Conservation (phyloP, 306 rosid species). For the Quercus dentata region DNA sequence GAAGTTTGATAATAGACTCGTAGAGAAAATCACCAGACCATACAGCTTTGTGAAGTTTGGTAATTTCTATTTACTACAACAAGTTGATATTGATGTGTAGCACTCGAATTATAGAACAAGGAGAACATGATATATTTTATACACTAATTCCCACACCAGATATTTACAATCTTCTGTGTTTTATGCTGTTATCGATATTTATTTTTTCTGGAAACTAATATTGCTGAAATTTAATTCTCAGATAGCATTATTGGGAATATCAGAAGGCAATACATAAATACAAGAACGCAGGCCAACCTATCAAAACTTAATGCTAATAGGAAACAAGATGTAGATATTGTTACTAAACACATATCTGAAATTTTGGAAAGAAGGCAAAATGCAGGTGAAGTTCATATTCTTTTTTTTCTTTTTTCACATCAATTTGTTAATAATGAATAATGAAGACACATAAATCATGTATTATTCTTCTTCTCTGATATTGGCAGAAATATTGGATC, state of each 20-base stretch:
- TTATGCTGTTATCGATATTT: background rate
- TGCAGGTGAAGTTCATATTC: conserved; percentile 16
- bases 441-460: background rate
- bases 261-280: conserved; percentile 56
- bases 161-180: background rate
- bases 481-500: conserved; percentile 35
- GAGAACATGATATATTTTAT: background rate
- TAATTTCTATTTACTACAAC: conserved; percentile 31
- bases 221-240: conserved; percentile 24
- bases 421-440: background rate
- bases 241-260: conserved; percentile 51
- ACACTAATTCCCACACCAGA: too few species aligned
- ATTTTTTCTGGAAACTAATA: background rate
- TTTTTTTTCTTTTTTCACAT: background rate
- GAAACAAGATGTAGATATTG: conserved; percentile 46
- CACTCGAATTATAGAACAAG: conserved; percentile 11
- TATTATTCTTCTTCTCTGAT: background rate
- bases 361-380: conserved; percentile 23
- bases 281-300: conserved; percentile 69
- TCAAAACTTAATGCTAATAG: conserved; percentile 50
- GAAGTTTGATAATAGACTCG: conserved; percentile 53
- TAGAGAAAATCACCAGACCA: conserved; percentile 49
- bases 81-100: background rate
- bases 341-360: conserved; percentile 35
- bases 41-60: conserved; percentile 65